Conservation (phyloP, 2,329 filamentous ascomycete species). For the Fusarium incarnatum region DNA sequence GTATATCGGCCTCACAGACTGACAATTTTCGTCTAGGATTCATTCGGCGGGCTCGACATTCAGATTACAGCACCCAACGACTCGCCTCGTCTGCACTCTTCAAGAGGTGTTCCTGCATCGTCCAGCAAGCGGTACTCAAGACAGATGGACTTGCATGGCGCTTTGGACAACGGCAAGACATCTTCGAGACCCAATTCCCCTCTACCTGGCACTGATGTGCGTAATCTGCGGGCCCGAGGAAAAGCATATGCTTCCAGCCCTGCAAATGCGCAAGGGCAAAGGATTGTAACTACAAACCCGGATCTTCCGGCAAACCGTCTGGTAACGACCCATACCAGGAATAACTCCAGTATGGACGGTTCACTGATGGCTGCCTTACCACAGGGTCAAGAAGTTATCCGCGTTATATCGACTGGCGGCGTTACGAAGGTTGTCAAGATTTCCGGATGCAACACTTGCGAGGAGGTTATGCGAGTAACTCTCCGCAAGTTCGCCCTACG, state of each 20-base stretch:
- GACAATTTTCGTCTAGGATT: constrained; percentile 69
- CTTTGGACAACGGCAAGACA: constrained; percentile 62
- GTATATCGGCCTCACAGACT: constrained; percentile 12
- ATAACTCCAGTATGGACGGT: constrained; percentile 86
- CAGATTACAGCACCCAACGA: constrained; percentile 56
- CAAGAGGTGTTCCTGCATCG: constrained; percentile 59
- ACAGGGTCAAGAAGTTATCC: constrained; percentile 86
- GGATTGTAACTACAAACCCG: constrained; percentile 59
- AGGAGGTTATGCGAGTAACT: constrained; percentile 92
- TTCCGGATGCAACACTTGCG: constrained; percentile 88
- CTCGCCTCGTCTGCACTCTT: constrained; percentile 69
- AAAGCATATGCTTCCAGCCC: constrained; percentile 53
- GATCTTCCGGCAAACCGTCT: constrained; percentile 73
- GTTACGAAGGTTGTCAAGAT: constrained; percentile 95
- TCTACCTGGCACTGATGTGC: constrained; percentile 63
- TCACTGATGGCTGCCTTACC: constrained; percentile 88
- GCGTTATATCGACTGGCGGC: constrained; percentile 91
- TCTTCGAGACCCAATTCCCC: constrained; percentile 79
- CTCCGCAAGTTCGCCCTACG: constrained; percentile 88
- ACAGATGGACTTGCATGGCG: constrained; percentile 64
- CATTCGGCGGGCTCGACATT: constrained; percentile 82
- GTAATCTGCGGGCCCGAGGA: constrained; percentile 63
- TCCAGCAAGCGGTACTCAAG: constrained; percentile 73
- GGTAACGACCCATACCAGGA: constrained; percentile 77
- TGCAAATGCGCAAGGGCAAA: constrained; percentile 35